A percentile compares a stretch with the other conserved stretches of the same genome.
Conservation (phyloP, 257 asterid species). For the Verbena officinalis region DNA sequence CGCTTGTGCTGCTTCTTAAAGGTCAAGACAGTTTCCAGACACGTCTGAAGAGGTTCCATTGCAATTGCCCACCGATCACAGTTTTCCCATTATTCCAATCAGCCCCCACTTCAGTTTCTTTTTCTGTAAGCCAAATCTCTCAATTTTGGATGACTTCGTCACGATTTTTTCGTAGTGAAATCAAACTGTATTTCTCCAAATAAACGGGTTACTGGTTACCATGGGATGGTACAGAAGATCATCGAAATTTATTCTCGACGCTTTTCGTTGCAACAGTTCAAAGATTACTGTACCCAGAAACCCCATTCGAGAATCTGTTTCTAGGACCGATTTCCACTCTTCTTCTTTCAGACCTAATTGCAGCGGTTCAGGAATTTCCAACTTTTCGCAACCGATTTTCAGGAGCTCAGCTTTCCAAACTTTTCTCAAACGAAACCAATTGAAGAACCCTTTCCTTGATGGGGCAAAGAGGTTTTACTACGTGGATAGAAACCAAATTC, state of each 20-base stretch:
- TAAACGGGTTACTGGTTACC: slow-evolving; percentile 6
- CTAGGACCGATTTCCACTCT: background rate
- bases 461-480: slow-evolving; percentile 78
- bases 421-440: slow-evolving; percentile 32
- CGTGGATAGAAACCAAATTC: slow-evolving; percentile 54
- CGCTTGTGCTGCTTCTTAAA: background rate
- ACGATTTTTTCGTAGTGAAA: background rate
- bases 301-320: slow-evolving; percentile 28
- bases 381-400: slow-evolving; percentile 38
- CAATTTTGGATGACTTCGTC: slow-evolving; percentile 6
- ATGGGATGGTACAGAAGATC: slow-evolving; percentile 79
- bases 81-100: background rate
- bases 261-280: slow-evolving; percentile 41
- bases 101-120: background rate
- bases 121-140: background rate
- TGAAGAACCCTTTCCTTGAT: slow-evolving; percentile 44
- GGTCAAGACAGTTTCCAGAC: background rate
- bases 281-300: slow-evolving; percentile 39
- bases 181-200: background rate
- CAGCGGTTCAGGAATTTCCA: slow-evolving; percentile 22
- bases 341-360: slow-evolving; percentile 21
- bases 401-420: slow-evolving; percentile 44
- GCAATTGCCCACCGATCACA: background rate
- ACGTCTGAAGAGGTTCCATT: background rate
- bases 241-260: slow-evolving; percentile 41